phyloP scores from a whole-genome alignment of 2,329 filamentous ascomycete species.

The Botrytis deweyae region DNA sequence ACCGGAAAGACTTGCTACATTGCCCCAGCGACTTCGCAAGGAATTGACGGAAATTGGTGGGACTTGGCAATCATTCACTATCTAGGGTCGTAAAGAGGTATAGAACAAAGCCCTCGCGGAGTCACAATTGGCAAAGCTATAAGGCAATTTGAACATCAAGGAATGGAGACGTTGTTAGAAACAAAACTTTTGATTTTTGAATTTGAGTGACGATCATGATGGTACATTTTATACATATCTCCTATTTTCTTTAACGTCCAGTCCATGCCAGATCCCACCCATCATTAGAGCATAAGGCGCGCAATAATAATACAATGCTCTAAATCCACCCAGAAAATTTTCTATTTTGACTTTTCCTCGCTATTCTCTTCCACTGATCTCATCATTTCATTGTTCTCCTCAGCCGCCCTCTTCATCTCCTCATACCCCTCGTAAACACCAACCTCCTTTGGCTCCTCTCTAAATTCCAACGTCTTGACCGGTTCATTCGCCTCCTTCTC shows the following conservation, averaged over 20 bases:
- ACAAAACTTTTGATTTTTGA: neutral
- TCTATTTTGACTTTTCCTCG: neutral
- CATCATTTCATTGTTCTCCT: neutral
- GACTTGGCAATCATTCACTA: neutral
- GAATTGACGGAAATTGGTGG: neutral
- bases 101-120: neutral
- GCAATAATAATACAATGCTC: slow-evolving; percentile 6
- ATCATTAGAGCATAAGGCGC: neutral
- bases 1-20: neutral
- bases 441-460: slow-evolving; percentile 11
- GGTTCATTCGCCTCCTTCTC: slow-evolving; percentile 49
- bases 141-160: neutral
- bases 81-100: no score
- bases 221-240: slow-evolving; percentile 1
- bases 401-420: neutral
- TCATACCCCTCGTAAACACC: slow-evolving; percentile 6
- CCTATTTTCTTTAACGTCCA: neutral
- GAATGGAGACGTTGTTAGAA: neutral
- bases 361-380: neutral
- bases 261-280: neutral
- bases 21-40: neutral
- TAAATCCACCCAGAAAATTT: neutral
- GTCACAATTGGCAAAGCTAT: neutral
- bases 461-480: slow-evolving; percentile 48
- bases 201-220: slow-evolving; percentile 13